These are phyloP conservation scores for Tylopilus balloui DNA, from an alignment of 768 basidiomycete species.

Conservation along the genomic window DNA sequence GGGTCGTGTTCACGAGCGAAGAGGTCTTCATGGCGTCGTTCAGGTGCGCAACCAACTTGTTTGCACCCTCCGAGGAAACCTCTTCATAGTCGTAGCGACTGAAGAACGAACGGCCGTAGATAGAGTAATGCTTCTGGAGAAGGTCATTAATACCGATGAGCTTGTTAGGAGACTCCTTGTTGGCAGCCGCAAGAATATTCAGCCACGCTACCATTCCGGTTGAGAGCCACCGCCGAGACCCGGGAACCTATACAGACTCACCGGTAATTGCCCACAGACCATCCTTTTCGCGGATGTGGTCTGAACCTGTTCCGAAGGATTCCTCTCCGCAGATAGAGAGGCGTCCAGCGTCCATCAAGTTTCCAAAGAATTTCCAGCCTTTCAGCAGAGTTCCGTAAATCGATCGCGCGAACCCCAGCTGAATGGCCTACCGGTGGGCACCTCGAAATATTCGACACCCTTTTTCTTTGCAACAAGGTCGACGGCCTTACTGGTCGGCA, in stretches of 20 bases:
- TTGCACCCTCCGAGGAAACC: slow-evolving; percentile 86
- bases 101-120: slow-evolving; percentile 97
- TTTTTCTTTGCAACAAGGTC: slow-evolving; percentile 94
- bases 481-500: slow-evolving; percentile 97
- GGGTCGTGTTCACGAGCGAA: slow-evolving; percentile 63
- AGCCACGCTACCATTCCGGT: slow-evolving; percentile 70
- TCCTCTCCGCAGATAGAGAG: slow-evolving; percentile 99
- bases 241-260: slow-evolving; percentile 36
- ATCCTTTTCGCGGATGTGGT: slow-evolving; percentile 99
- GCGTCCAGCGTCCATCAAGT: slow-evolving; percentile 97
- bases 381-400: slow-evolving; percentile 2
- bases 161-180: slow-evolving; percentile 67
- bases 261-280: slow-evolving; percentile 97
- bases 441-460: slow-evolving; percentile 89
- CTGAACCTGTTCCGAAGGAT: slow-evolving; percentile 99
- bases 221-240: slow-evolving; percentile 6
- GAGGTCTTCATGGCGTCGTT: slow-evolving; percentile 63
- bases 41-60: slow-evolving; percentile 76
- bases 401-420: background rate
- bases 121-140: slow-evolving; percentile 79
- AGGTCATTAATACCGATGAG: slow-evolving; percentile 89
- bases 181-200: slow-evolving; percentile 91
- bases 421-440: slow-evolving; percentile 75
- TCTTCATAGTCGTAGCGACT: slow-evolving; percentile 99
- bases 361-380: slow-evolving; percentile 99